Base-by-base conservation (phyloP, 1,284 basidiomycete species). In the Ceratobasidium sp. region DNA sequence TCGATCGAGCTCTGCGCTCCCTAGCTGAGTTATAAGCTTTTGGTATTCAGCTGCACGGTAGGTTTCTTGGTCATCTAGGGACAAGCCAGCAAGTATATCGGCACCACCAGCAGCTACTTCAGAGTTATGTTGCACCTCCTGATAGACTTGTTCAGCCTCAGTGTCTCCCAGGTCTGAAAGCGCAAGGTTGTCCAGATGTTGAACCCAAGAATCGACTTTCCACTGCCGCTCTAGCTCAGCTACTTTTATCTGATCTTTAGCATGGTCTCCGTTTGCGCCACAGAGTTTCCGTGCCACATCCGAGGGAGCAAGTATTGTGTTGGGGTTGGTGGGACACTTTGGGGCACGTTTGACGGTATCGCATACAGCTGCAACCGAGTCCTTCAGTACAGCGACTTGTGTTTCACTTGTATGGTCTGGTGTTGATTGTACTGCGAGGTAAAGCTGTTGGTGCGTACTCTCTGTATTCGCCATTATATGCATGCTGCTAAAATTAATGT, bases 401-500 rank as follows among this genome's bases (percentile, higher is more conserved):
- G 70, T 72, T 60, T 72, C 23, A 23, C 70, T 72, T 58, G 70
- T 72, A 49, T 72, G 70, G 49, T 72, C 56, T 60, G 70, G 42
- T 58, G 70, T 72, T 72, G 70, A 72, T 23, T 72, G 13, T 12
- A 72, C 70, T 46, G 70, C 70, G n/a, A 72, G 56, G 26, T 72
- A 72, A 20, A 72, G 70, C 44, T 60, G 70, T 18, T 72, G 7
- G 44, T 72, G 70, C 9, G 33, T 44, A 15, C 18, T 46, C 44
- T n/a, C 7, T 6, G 70, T 56, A 42, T 72, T 72, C 23, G 70
- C 70, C 55, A 60, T 72, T 40, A 60, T 39, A 46, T 72, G 70
- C 70, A 72, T 72, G 53, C 70, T 72, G 53, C 70, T 72, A 55
- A 60, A 72, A 46, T 72, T 72, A 5, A 72, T 72, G 55, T 39